Percentiles rank a stretch among this genome's conserved stretches.
These are phyloP conservation scores for Exophiala viscosa DNA, from an alignment of 2,329 filamentous ascomycete species.

Conservation along the genomic window DNA sequence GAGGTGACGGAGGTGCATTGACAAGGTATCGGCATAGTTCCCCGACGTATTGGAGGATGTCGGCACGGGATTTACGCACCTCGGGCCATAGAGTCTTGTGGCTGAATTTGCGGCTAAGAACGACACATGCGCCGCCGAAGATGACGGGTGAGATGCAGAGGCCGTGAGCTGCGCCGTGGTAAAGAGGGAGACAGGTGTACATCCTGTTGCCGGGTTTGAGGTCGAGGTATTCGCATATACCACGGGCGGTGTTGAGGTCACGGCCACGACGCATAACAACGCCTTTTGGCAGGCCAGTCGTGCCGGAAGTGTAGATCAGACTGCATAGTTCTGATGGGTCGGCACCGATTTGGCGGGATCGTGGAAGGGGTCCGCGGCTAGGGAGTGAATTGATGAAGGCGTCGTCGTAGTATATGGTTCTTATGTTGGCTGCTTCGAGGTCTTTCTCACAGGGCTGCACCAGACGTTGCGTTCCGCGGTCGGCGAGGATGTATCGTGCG, in stretches of 20 bases:
- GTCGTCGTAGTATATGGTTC: conserved; percentile 54
- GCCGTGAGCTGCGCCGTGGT: conserved; percentile 67
- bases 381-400: conserved; percentile 42
- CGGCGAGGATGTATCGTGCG: conserved; percentile 56
- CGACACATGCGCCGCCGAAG: conserved; percentile 49
- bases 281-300: conserved; percentile 71
- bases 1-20: conserved; percentile 41
- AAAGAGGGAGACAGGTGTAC: conserved; percentile 74
- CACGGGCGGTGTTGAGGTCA: conserved; percentile 27
- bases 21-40: conserved; percentile 50
- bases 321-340: conserved; percentile 54
- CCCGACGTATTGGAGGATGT: conserved; percentile 56
- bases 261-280: conserved; percentile 38
- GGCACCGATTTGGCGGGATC: conserved; percentile 53
- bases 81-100: conserved; percentile 30
- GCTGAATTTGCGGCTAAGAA: conserved; percentile 36
- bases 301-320: conserved; percentile 74
- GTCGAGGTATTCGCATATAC: conserved; percentile 32
- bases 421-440: conserved; percentile 53
- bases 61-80: conserved; percentile 40
- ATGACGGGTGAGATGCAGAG: conserved; percentile 45
- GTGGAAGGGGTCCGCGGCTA: conserved; percentile 51
- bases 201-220: conserved; percentile 53
- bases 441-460: conserved; percentile 45
- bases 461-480: conserved; percentile 51